These are phyloP conservation scores for Globisporangium acanthophoron DNA, from an alignment of 352 stramenopile species.

Conservation along the genomic window DNA sequence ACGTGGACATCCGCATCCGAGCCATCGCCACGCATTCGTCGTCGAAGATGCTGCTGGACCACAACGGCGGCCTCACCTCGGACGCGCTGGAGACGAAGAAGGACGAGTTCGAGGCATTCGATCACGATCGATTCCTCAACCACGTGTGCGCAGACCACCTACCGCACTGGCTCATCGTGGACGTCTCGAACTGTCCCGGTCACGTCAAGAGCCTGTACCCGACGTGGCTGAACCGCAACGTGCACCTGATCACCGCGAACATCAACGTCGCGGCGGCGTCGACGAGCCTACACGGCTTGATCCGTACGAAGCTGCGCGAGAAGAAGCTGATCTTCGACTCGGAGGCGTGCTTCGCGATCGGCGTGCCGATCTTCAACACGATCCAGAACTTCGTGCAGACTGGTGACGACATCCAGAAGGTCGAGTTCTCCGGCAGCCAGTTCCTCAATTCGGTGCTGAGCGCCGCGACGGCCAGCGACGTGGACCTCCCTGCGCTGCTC, in stretches of 20 bases:
- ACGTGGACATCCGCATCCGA: constrained; percentile 79
- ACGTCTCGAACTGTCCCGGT: constrained; percentile 88
- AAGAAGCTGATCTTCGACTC: constrained; percentile 88
- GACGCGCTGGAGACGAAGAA: constrained; percentile 23
- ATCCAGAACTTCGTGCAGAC: constrained; percentile 91
- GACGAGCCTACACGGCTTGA: constrained; percentile 63
- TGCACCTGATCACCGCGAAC: constrained; percentile 93
- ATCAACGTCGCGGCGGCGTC: constrained; percentile 81
- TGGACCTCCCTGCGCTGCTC: constrained; percentile 64
- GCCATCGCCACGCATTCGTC: constrained; percentile 64
- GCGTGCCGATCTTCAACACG: constrained; percentile 91
- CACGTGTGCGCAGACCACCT: constrained; percentile 86
- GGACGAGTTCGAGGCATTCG: constrained; percentile 31
- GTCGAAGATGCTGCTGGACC: constrained; percentile 61
- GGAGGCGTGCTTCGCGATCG: constrained; percentile 76
- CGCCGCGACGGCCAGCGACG: constrained; percentile 18
- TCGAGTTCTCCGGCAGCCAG: constrained; percentile 90
- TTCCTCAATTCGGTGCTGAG: constrained; percentile 84
- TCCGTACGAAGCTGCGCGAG: constrained; percentile 66
- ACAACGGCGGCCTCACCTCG: constrained; percentile 47
- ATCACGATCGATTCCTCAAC: constrained; percentile 62
- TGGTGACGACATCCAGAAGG: constrained; percentile 84
- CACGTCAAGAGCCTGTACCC: constrained; percentile 84
- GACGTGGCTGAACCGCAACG: constrained; percentile 84
- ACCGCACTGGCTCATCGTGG: constrained; percentile 91